phyloP scores from a whole-genome alignment of 2,329 filamentous ascomycete genomes.

The Aspergillus unguis region DNA sequence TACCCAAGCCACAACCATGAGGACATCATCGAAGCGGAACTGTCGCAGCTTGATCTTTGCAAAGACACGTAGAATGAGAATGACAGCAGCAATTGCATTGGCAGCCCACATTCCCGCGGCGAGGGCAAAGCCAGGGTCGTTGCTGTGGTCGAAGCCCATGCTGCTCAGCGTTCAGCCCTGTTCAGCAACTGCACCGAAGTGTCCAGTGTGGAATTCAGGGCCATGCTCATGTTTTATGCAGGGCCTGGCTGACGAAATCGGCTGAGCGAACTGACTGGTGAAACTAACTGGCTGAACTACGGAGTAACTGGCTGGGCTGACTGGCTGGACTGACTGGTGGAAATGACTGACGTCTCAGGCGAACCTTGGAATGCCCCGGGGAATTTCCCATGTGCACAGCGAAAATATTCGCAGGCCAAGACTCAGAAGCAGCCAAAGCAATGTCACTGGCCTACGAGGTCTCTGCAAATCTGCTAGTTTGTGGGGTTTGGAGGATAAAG shows the following conservation, averaged over 20 bases:
- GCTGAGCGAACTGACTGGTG: too few species aligned
- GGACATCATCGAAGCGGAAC: conserved; percentile 27
- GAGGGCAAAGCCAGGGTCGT: conserved; percentile 21
- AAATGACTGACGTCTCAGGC: neutral
- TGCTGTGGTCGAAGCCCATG: neutral
- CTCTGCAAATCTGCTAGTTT: neutral
- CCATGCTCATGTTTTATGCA: too few species aligned
- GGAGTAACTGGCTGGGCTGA: too few species aligned
- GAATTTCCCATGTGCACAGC: neutral
- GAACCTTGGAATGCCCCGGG: neutral
- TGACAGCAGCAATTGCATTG: conserved; percentile 23
- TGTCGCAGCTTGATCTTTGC: conserved; percentile 31
- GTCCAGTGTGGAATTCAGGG: too few species aligned
- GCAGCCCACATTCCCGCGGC: conserved; percentile 29
- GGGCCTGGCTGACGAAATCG: too few species aligned
- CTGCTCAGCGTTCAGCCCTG: neutral
- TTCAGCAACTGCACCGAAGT: neutral
- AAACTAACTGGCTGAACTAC: too few species aligned
- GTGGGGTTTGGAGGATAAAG: neutral
- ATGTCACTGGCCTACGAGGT: neutral
- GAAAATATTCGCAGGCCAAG: conserved; percentile 4
- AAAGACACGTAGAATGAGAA: conserved; percentile 25
- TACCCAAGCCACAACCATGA: conserved; percentile 30
- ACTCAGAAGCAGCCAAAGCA: neutral
- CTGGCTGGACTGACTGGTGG: too few species aligned